Base-by-base conservation (phyloP, 1,139 yeast species). In the Geotrichum candidum region DNA sequence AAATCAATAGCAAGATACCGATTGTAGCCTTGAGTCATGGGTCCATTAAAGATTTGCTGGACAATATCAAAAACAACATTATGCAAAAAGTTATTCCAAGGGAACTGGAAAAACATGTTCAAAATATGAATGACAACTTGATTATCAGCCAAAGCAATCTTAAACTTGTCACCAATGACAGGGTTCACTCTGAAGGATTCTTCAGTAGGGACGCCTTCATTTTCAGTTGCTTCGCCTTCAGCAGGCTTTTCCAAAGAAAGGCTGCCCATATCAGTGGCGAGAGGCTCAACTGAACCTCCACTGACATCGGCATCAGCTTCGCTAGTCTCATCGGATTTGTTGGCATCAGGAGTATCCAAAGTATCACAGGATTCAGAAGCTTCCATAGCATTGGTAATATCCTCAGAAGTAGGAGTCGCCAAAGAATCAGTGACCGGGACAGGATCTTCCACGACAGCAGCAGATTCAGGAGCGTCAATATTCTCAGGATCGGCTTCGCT, bases 41-140 rank as follows among this genome's bases (percentile, higher is more conserved):
- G 89, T 0, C 98, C 99, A 74, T 91, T 92, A 72, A 94, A 82
- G 15, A 94, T 88, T 75, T 94, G 99, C 76, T 95, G 99, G 51
- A 94, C 96, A 68, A 94, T 90, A 75, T 94, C 99, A 77, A 94
- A 94, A 9, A 94, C 97, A 62, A 95, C 99, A 71, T 94, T 94
- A 76, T 94, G 99, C 76, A 96, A 80, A 72, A 94, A 94, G 73
- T 94, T 94, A 75, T 94, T 94, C 99, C 99, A 94, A 4, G 99
- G 99, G 75, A 91, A 94, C 68, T 83, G 82, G 81, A 92, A 88
- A 73, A 94, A 92, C 88, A 94, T 87, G 48, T 85, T 77, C 63
- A 92, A 77, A 61, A 94, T 89, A 58, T 87, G 86, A 55, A 90
- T 82, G 58, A 94, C 82, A 63, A 94, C 88, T 66, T 85, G 85